Percentiles rank a stretch among this genome's conserved stretches.
Evolutionary conservation across 2,329 filamentous ascomycete genomes (phyloP).

Genomic region (Canariomyces notabilis): DNA sequence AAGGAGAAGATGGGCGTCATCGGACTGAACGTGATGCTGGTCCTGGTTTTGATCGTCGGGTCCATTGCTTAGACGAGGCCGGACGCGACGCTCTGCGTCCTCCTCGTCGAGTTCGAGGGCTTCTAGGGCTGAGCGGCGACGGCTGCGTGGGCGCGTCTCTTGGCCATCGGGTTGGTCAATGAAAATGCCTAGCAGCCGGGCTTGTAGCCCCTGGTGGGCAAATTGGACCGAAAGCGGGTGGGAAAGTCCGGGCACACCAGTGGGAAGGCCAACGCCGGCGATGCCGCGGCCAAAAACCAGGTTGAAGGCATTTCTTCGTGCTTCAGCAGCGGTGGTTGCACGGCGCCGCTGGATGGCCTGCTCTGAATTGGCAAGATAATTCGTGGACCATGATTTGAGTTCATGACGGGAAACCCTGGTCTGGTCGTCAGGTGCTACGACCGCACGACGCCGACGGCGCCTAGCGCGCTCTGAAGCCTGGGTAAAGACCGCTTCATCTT

Average conservation of each 20-base stretch:
- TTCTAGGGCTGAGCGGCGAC: conserved; percentile 40
- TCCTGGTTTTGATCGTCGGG: conserved; percentile 9
- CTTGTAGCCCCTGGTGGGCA: conserved; percentile 40
- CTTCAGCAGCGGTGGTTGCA: conserved; percentile 30
- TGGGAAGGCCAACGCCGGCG: conserved; percentile 32
- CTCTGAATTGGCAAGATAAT: conserved; percentile 54
- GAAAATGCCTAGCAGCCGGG: conserved; percentile 33
- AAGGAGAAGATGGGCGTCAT: background rate
- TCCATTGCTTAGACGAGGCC: conserved; percentile 18
- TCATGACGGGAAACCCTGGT: conserved; percentile 34
- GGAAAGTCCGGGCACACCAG: conserved; percentile 27
- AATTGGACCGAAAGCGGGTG: conserved; percentile 46
- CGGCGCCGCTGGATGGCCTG: conserved; percentile 26
- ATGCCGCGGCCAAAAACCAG: conserved; percentile 38
- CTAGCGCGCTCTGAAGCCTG: conserved; percentile 23
- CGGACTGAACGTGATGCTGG: conserved; percentile 6
- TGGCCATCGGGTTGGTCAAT: conserved; percentile 19
- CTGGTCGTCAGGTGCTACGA: conserved; percentile 27
- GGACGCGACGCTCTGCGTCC: conserved; percentile 24
- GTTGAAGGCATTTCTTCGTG: conserved; percentile 39
- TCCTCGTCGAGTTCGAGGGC: conserved; percentile 38
- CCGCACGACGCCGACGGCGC: conserved; percentile 27
- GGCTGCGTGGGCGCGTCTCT: conserved; percentile 24
- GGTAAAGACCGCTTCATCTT: conserved; percentile 8
- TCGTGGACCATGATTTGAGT: conserved; percentile 37